These are phyloP conservation scores for Pseudocohnilembus persalinus DNA, from an alignment of 169 alveolate genomes.

Conservation along the genomic window DNA sequence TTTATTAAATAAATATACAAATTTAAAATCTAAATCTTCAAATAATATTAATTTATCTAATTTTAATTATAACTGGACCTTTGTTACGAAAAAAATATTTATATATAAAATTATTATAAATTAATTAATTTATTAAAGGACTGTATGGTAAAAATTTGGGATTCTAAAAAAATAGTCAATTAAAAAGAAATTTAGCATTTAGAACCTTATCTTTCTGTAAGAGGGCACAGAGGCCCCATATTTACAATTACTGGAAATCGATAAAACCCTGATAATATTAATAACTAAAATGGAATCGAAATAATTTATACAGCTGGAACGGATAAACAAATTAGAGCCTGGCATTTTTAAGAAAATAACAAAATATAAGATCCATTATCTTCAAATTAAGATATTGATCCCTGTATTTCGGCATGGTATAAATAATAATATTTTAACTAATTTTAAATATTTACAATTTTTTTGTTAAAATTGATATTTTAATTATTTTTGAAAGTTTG, in stretches of 20 bases:
- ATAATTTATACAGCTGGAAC: constrained; percentile 48
- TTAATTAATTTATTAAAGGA: constrained; percentile 2
- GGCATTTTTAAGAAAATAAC: constrained; percentile 1
- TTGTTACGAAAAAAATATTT: background rate
- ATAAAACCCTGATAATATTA: too few species aligned
- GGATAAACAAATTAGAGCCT: constrained; percentile 40
- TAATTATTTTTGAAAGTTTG: too few species aligned
- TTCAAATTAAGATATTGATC: background rate
- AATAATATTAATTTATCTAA: too few species aligned
- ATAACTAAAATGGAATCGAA: constrained; percentile 1
- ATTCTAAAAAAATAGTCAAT: background rate
- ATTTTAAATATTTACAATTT: background rate
- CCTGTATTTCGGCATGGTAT: background rate
- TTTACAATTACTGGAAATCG: background rate
- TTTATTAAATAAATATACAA: too few species aligned
- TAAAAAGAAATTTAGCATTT: background rate
- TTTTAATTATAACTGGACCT: too few species aligned
- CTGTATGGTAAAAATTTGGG: constrained; percentile 52
- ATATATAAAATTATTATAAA: too few species aligned
- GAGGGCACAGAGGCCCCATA: background rate
- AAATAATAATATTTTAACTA: background rate
- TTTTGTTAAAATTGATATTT: too few species aligned
- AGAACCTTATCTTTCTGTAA: constrained; percentile 21
- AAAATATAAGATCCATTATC: constrained; percentile 3
- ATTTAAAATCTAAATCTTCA: background rate